Evolutionary conservation across 2,329 filamentous ascomycete genomes (phyloP).

Genomic region (Colletotrichum sublineola): DNA sequence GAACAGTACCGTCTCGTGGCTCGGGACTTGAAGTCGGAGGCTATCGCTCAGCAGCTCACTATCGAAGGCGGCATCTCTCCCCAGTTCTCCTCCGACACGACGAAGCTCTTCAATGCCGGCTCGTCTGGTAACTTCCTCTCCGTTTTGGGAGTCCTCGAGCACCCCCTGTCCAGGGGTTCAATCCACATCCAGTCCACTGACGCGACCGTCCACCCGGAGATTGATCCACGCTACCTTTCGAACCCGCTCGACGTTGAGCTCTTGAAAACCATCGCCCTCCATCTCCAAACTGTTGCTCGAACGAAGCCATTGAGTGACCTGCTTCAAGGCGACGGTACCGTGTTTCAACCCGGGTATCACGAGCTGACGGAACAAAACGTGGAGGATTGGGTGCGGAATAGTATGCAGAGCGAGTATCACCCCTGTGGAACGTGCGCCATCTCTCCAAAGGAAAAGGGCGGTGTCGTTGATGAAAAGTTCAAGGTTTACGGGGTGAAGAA

Average conservation of each 20-base stretch:
- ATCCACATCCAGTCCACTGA: constrained; percentile 37
- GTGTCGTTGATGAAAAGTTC: constrained; percentile 50
- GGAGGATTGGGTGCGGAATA: constrained; percentile 25
- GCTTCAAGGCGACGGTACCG: constrained; percentile 25
- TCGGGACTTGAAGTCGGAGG: constrained; percentile 20
- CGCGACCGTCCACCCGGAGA: constrained; percentile 8
- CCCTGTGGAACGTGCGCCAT: constrained; percentile 39
- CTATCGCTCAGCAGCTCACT: constrained; percentile 27
- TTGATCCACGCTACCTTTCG: constrained; percentile 38
- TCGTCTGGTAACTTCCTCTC: constrained; percentile 29
- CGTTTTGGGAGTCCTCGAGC: constrained; percentile 34
- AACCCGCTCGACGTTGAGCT: constrained; percentile 34
- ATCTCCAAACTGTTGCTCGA: constrained; percentile 25
- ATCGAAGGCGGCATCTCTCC: constrained; percentile 39
- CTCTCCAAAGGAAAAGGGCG: constrained; percentile 43
- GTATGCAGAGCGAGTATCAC: constrained; percentile 40
- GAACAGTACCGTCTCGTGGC: constrained; percentile 33
- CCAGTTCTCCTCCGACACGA: constrained; percentile 35
- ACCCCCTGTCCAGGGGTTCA: constrained; percentile 34
- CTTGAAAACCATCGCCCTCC: constrained; percentile 23
- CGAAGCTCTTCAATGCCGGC: constrained; percentile 31
- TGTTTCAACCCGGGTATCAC: constrained; percentile 32
- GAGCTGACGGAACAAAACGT: constrained; percentile 24
- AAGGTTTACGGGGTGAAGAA: constrained; percentile 49
- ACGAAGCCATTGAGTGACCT: constrained; percentile 33